Percentiles rank a stretch among this genome's conserved stretches.
Evolutionary conservation across 23 red algal genomes (phyloP).

Genomic region (Chondrus crispus): DNA sequence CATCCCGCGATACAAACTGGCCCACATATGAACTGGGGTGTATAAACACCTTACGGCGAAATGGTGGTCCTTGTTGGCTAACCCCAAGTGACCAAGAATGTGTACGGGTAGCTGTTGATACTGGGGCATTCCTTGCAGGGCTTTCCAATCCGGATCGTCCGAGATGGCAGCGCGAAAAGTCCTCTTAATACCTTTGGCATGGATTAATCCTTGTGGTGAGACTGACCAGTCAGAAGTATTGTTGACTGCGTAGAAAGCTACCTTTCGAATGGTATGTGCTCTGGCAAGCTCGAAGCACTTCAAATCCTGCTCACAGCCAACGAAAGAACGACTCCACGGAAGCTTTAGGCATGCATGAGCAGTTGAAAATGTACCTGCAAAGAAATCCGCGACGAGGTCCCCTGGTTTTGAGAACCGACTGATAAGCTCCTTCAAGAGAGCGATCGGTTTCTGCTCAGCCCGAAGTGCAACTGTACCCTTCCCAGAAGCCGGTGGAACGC

Average conservation of each 20-base stretch:
- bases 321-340: not conserved
- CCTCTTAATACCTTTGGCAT: no score
- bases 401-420: not conserved
- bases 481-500: no score
- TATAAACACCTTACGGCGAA: no score
- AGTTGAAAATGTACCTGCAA: slow-evolving; percentile 1
- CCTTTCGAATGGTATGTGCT: no score
- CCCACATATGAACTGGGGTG: not conserved
- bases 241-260: no score
- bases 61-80: not conserved
- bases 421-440: slow-evolving; percentile 19
- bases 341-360: not conserved
- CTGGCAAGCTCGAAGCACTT: not conserved
- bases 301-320: not conserved
- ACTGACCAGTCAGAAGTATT: no score
- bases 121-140: not conserved
- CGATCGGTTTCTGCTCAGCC: not conserved
- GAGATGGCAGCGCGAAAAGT: no score
- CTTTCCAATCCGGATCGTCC: no score
- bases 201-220: no score
- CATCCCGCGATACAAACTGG: not conserved
- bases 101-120: slow-evolving; percentile 6
- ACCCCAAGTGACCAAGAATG: not conserved
- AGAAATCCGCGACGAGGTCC: slow-evolving; percentile 5
- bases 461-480: no score